Evolutionary conservation across 352 stramenopile species (phyloP).

Genomic region (Pythium aristosporum): DNA sequence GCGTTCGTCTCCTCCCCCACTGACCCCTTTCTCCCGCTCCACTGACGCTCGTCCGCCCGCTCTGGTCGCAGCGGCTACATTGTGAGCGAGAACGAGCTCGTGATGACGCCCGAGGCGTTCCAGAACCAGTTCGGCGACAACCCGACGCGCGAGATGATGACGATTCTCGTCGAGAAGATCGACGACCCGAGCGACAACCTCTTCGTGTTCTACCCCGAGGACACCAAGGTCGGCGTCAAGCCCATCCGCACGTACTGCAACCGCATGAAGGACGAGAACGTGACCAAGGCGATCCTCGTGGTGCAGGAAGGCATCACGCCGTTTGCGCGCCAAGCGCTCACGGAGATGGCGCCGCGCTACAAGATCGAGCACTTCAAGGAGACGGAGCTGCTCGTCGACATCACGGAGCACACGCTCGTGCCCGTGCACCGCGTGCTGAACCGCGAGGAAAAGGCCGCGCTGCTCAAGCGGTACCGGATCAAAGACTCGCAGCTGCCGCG

Average conservation of each 20-base stretch:
- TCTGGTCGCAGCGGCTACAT: conserved; percentile 92
- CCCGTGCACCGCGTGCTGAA: conserved; percentile 98
- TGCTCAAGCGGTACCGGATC: conserved; percentile 98
- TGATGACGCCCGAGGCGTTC: conserved; percentile 95
- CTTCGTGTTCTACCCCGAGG: conserved; percentile 99
- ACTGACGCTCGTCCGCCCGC: too few relatives aligned
- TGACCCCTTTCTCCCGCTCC: too few relatives aligned
- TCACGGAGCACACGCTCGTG: conserved; percentile 99
- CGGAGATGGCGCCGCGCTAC: conserved; percentile 92
- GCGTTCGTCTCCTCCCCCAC: conserved; percentile 27
- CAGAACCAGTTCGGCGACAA: conserved; percentile 90
- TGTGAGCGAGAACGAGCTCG: conserved; percentile 94
- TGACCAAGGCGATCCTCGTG: conserved; percentile 98
- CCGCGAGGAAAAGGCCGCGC: conserved; percentile 96
- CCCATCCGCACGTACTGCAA: conserved; percentile 95
- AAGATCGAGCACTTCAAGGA: conserved; percentile 99
- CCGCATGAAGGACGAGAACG: conserved; percentile 97
- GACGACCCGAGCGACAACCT: conserved; percentile 94
- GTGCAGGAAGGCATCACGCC: conserved; percentile 96
- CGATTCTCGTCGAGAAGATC: conserved; percentile 93
- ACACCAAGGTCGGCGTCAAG: conserved; percentile 99
- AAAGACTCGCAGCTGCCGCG: conserved; percentile 98
- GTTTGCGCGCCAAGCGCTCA: conserved; percentile 96
- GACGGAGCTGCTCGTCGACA: conserved; percentile 99
- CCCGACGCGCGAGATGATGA: conserved; percentile 94